phyloP scores from a whole-genome alignment of 305 asterid genomes.

The Fraxinus baroniana region DNA sequence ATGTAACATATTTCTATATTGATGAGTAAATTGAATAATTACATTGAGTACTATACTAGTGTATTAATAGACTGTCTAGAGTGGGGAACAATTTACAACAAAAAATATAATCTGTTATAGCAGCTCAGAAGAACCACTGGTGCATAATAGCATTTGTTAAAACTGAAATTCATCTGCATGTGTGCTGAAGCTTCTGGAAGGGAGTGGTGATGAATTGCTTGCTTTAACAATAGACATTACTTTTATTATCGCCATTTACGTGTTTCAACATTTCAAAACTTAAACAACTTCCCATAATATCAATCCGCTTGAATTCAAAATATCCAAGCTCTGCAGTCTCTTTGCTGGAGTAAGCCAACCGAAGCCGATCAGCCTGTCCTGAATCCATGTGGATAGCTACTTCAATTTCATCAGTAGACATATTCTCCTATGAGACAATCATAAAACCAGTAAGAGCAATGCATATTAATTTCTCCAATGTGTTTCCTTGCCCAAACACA shows the following conservation, averaged over 20 bases:
- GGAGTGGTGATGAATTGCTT: no score
- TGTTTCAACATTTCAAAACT: conserved; percentile 93
- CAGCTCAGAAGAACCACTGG: no score
- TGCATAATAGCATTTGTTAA: no score
- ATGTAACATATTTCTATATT: no score
- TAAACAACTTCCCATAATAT: conserved; percentile 80
- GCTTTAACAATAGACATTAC: conserved; percentile 46
- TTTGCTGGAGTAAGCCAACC: conserved; percentile 58
- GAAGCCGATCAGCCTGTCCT: conserved; percentile 73
- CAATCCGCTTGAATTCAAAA: conserved; percentile 59
- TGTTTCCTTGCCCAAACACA: no score
- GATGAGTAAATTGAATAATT: no score
- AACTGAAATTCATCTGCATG: no score
- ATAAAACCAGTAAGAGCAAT: not conserved
- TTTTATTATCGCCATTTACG: conserved; percentile 63
- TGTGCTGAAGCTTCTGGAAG: no score
- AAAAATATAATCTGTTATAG: no score
- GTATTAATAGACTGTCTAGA: no score
- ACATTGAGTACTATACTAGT: no score
- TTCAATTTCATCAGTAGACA: conserved; percentile 75
- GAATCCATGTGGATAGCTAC: conserved; percentile 89
- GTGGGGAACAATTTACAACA: no score
- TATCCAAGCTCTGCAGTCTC: conserved; percentile 38
- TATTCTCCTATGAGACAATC: conserved; percentile 45
- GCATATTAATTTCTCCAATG: not conserved